phyloP scores from a whole-genome alignment of 2,329 filamentous ascomycete species.

The Rhinocladiella similis region DNA sequence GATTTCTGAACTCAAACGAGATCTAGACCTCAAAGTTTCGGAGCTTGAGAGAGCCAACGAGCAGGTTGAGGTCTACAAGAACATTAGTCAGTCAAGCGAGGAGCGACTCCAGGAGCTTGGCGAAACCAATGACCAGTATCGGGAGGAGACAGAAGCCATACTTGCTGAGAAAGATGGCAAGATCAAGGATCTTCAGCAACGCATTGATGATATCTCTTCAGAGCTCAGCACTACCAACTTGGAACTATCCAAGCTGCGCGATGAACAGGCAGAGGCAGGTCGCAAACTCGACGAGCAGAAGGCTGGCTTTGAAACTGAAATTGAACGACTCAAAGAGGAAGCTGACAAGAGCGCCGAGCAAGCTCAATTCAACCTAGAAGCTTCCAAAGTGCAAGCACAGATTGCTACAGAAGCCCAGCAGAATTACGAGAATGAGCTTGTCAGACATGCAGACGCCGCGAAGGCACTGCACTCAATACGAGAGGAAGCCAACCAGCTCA shows the following conservation, averaged over 20 bases:
- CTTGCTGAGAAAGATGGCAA: slow-evolving; percentile 75
- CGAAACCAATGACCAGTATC: slow-evolving; percentile 80
- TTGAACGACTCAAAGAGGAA: slow-evolving; percentile 79
- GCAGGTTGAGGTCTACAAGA: slow-evolving; percentile 83
- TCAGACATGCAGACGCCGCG: slow-evolving; percentile 95
- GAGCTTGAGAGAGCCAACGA: slow-evolving; percentile 80
- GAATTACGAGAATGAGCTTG: slow-evolving; percentile 89
- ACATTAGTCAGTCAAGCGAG: slow-evolving; percentile 82
- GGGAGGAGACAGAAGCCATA: slow-evolving; percentile 77
- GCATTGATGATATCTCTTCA: slow-evolving; percentile 76
- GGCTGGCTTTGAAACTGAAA: slow-evolving; percentile 72
- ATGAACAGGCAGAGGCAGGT: slow-evolving; percentile 73
- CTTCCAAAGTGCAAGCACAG: slow-evolving; percentile 87
- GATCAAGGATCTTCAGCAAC: slow-evolving; percentile 78
- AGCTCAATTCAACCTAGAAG: slow-evolving; percentile 82
- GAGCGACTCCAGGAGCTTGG: slow-evolving; percentile 80
- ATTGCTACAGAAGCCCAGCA: slow-evolving; percentile 92
- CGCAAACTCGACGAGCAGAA: slow-evolving; percentile 80
- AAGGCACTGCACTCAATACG: slow-evolving; percentile 78
- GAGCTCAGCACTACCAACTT: slow-evolving; percentile 80
- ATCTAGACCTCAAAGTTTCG: slow-evolving; percentile 75
- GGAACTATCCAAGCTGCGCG: slow-evolving; percentile 77
- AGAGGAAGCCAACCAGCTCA: slow-evolving; percentile 76
- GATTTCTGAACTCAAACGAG: slow-evolving; percentile 80
- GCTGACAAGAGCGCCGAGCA: slow-evolving; percentile 77